These are phyloP conservation scores for Metarhizium sp. DNA, from an alignment of 2,329 filamentous ascomycete genomes.

Conservation along the genomic window DNA sequence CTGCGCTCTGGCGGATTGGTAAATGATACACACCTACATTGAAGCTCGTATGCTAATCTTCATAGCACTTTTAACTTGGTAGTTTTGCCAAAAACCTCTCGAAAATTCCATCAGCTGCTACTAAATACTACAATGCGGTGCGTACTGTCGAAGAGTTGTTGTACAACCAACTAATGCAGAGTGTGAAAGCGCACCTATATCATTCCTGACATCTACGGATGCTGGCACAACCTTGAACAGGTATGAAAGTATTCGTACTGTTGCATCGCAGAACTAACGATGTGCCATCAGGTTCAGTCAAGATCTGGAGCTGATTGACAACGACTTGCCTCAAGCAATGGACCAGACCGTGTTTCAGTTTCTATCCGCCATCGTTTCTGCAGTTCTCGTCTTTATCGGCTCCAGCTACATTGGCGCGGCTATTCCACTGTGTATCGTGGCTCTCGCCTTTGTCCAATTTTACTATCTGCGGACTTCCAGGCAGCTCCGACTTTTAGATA, in stretches of 20 bases:
- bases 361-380: neutral
- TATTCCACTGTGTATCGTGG: slow-evolving; percentile 3
- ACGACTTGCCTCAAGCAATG: neutral
- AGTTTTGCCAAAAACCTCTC: neutral
- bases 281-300: neutral
- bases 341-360: neutral
- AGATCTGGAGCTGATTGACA: neutral
- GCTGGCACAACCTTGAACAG: neutral
- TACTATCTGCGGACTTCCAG: slow-evolving; percentile 12
- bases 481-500: slow-evolving; percentile 6
- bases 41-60: neutral
- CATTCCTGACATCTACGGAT: neutral
- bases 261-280: neutral
- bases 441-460: slow-evolving; percentile 9
- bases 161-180: neutral
- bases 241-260: neutral
- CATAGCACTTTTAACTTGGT: neutral
- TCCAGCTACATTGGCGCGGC: slow-evolving; percentile 4
- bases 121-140: slow-evolving; percentile 21
- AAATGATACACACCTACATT: neutral
- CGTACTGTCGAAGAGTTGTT: neutral
- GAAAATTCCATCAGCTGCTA: slow-evolving; percentile 7
- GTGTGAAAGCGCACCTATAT: neutral
- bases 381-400: neutral
- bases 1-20: neutral